Conservation (phyloP, 257 asterid species). For the Solanum peruvianum region DNA sequence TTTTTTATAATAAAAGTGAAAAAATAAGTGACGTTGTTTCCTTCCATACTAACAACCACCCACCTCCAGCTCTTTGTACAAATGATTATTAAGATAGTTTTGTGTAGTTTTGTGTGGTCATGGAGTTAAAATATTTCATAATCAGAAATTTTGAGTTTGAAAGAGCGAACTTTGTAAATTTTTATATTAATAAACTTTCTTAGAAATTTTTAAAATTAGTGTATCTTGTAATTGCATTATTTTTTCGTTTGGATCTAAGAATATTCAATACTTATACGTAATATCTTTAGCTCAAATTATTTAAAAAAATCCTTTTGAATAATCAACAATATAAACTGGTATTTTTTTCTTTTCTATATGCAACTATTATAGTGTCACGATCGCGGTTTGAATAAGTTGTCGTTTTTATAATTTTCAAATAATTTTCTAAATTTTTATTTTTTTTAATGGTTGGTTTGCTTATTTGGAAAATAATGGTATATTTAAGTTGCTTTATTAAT, state of each 20-base stretch:
- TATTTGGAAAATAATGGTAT: neutral
- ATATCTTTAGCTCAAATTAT: neutral
- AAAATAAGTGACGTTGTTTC: neutral
- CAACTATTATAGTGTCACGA: neutral
- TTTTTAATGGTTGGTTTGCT: neutral
- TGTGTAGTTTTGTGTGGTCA: neutral
- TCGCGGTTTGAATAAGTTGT: neutral
- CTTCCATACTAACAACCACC: neutral
- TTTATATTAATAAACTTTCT: neutral
- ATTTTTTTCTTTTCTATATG: neutral
- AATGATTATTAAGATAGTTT: neutral
- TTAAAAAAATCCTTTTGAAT: neutral
- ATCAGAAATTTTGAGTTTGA: neutral
- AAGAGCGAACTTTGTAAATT: neutral
- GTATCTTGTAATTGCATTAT: neutral
- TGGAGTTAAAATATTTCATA: neutral
- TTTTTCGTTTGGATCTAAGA: neutral
- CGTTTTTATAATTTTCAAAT: neutral
- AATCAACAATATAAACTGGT: neutral
- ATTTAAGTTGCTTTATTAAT: neutral
- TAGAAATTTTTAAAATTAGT: neutral
- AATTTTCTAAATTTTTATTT: neutral
- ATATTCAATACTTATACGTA: neutral
- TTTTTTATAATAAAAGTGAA: neutral
- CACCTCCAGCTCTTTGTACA: neutral